Evolutionary conservation across 2,329 filamentous ascomycete species (phyloP).

Genomic region (Trichoderma arundinaceum): DNA sequence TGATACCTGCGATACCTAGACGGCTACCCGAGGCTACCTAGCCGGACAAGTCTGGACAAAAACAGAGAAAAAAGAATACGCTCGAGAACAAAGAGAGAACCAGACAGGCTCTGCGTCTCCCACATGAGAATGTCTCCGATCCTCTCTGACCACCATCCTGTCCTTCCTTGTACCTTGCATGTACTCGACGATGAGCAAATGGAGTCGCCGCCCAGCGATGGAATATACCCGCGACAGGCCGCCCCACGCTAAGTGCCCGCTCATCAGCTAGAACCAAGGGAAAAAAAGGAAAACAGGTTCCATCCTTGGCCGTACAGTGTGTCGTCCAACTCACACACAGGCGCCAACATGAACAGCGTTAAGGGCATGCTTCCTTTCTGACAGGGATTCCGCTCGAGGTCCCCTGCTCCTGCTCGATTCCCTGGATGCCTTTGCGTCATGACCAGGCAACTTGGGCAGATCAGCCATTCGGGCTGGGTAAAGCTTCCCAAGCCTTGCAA

Average conservation of each 20-base stretch:
- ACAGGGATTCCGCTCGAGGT: constrained; percentile 6
- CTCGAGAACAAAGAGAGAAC: not conserved
- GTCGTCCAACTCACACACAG: constrained; percentile 16
- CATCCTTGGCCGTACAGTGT: constrained; percentile 22
- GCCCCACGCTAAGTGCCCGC: constrained; percentile 23
- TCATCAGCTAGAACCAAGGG: constrained; percentile 18
- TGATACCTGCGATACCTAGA: constrained; percentile 24
- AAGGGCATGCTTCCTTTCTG: constrained; percentile 22
- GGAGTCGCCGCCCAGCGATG: constrained; percentile 10
- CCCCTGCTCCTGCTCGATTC: constrained; percentile 18
- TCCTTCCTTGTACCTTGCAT: constrained; percentile 17
- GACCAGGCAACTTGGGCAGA: constrained; percentile 9
- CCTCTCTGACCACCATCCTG: constrained; percentile 26
- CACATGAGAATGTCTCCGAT: not conserved
- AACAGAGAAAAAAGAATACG: not conserved
- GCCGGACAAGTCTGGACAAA: not conserved
- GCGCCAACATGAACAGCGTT: constrained; percentile 16
- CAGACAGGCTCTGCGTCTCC: not conserved
- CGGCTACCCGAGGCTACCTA: constrained; percentile 18
- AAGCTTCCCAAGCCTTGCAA: constrained; percentile 12
- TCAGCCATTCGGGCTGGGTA: constrained; percentile 11
- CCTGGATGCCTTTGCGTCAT: constrained; percentile 25
- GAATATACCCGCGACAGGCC: constrained; percentile 27
- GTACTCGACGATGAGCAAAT: constrained; percentile 11
- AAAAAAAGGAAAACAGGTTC: constrained; percentile 19